Conservation (phyloP, 768 basidiomycete species). For the Phylloporus scabripes region DNA sequence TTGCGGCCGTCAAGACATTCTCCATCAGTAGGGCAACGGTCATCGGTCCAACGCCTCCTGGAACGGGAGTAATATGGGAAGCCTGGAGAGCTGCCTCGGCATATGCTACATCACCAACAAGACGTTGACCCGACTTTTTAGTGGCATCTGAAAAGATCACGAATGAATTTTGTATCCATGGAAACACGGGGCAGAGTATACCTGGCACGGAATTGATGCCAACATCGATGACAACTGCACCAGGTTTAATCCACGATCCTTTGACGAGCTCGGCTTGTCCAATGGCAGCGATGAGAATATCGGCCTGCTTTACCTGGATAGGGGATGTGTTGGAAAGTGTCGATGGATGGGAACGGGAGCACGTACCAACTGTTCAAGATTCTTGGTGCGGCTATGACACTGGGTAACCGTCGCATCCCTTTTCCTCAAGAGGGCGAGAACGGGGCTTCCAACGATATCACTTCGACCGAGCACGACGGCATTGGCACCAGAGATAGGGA, state of each 20-base stretch:
- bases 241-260: constrained; percentile 93
- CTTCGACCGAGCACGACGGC: constrained; percentile 94
- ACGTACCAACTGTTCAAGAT: constrained; percentile 73
- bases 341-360: constrained; percentile 3
- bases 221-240: constrained; percentile 94
- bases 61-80: constrained; percentile 93
- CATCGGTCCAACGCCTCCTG: constrained; percentile 99
- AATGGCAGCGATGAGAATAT: constrained; percentile 95
- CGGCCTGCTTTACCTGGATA: constrained; percentile 71
- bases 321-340: constrained; percentile 2
- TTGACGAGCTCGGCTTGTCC: constrained; percentile 87
- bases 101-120: constrained; percentile 95
- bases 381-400: constrained; percentile 88
- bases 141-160: constrained; percentile 52
- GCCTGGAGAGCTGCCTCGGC: constrained; percentile 70
- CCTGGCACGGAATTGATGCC: constrained; percentile 96
- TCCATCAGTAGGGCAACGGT: constrained; percentile 98
- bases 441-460: constrained; percentile 97
- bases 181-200: constrained; percentile 26
- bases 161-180: not conserved
- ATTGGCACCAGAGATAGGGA: constrained; percentile 69
- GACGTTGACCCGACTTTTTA: constrained; percentile 92
- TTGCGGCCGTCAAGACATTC: constrained; percentile 83
- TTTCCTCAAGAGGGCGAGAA: constrained; percentile 83
- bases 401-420: constrained; percentile 96